A percentile compares a stretch with the other conserved stretches of the same genome.
These are phyloP conservation scores for Arbutus unedo DNA, from an alignment of 148 eudicot species.

Conservation along the genomic window DNA sequence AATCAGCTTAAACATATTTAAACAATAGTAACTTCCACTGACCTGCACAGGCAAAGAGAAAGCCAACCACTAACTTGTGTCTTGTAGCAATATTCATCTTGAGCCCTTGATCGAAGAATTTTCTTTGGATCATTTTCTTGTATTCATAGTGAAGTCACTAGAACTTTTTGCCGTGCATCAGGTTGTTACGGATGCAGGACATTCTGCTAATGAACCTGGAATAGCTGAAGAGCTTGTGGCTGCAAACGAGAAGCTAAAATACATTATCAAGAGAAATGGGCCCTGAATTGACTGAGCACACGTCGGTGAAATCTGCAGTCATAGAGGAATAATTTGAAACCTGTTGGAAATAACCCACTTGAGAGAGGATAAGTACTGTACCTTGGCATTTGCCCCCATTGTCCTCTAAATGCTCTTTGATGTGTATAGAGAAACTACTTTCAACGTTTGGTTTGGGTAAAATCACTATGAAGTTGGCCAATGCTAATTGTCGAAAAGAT, in stretches of 20 bases:
- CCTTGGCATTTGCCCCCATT: background rate
- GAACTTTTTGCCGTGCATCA: slow-evolving; percentile 26
- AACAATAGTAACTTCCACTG: background rate
- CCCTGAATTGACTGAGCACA: slow-evolving; percentile 3
- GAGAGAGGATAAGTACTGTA: background rate
- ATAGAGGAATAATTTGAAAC: background rate
- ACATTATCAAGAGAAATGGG: slow-evolving; percentile 38
- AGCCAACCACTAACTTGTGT: background rate
- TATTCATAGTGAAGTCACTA: background rate
- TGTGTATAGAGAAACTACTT: background rate
- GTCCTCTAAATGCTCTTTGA: background rate
- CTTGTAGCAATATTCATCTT: background rate
- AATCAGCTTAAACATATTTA: background rate
- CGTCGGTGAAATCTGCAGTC: background rate
- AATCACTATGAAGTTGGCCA: background rate
- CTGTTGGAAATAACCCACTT: background rate
- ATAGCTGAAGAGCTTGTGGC: slow-evolving; percentile 88
- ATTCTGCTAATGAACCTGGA: slow-evolving; percentile 89
- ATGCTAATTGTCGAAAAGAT: background rate
- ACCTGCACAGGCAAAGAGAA: background rate
- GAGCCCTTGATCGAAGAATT: background rate
- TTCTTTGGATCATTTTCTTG: background rate
- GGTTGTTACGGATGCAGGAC: slow-evolving; percentile 93
- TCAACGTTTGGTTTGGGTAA: background rate
- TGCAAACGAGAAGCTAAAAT: slow-evolving; percentile 76